Evolutionary conservation across 352 stramenopile species (phyloP).

Genomic region (Pythium phragmiticola): DNA sequence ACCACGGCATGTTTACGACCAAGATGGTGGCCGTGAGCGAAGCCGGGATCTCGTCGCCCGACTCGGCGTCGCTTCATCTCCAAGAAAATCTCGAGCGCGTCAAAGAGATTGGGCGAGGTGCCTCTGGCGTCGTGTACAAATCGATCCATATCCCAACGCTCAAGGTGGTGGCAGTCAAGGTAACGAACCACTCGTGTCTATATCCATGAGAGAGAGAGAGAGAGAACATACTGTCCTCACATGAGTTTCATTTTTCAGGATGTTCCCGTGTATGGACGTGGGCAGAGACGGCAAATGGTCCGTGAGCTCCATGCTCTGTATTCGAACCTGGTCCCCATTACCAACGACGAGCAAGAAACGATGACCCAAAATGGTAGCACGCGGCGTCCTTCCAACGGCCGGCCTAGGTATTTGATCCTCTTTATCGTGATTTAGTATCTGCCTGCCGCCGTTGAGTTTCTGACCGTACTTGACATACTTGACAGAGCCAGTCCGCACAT

Average conservation of each 20-base stretch:
- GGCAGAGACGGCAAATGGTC: conserved; percentile 88
- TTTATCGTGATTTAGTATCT: no score
- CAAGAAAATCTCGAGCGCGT: conserved; percentile 85
- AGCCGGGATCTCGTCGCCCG: conserved; percentile 80
- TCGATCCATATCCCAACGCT: conserved; percentile 90
- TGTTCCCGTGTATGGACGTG: conserved; percentile 81
- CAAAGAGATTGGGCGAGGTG: conserved; percentile 72
- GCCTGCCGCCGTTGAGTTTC: no score
- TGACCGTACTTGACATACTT: no score
- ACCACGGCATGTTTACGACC: conserved; percentile 86
- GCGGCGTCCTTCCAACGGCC: conserved; percentile 10
- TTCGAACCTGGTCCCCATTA: conserved; percentile 85
- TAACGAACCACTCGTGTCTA: conserved; percentile 14
- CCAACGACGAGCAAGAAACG: conserved; percentile 32
- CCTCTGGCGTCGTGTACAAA: conserved; percentile 87
- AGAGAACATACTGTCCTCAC: not conserved
- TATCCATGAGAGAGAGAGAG: no score
- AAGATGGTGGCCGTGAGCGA: conserved; percentile 83
- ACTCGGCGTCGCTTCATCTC: conserved; percentile 69
- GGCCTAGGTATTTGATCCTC: conserved; percentile 13
- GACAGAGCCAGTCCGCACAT: conserved; percentile 75
- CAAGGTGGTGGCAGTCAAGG: conserved; percentile 90
- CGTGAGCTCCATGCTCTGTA: conserved; percentile 88
- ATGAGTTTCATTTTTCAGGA: conserved; percentile 36
- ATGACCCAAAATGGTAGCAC: not conserved